Percentiles rank a stretch among this genome's conserved stretches.
Conservation (phyloP, 768 basidiomycete genomes). For the Boletus sensibilis region DNA sequence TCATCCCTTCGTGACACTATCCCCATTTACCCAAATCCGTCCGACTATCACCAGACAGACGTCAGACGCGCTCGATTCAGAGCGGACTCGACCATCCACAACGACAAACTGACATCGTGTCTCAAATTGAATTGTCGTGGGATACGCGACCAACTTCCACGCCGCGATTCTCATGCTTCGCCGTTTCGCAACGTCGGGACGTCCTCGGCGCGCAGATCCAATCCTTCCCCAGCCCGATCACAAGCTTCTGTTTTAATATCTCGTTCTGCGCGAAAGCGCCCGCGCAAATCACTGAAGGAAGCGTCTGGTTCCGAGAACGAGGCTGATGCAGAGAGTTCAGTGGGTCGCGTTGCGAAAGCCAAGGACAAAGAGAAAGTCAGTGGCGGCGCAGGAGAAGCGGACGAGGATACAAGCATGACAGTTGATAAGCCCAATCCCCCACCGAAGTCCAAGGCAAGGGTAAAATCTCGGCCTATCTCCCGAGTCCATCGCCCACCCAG, state of each 20-base stretch:
- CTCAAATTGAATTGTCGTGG: conserved; percentile 53
- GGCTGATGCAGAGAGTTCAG: conserved; percentile 9
- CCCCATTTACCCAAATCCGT: neutral
- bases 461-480: conserved; percentile 17
- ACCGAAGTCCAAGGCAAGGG: conserved; percentile 12
- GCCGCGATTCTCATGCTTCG: neutral
- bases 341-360: conserved; percentile 5
- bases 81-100: conserved; percentile 60
- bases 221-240: conserved; percentile 26
- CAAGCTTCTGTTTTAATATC: conserved; percentile 8
- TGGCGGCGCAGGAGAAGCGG: neutral
- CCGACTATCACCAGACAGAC: conserved; percentile 50
- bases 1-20: neutral
- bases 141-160: conserved; percentile 26
- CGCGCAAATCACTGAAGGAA: conserved; percentile 23
- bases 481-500: conserved; percentile 6
- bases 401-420: conserved; percentile 7
- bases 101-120: conserved; percentile 72
- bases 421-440: conserved; percentile 6
- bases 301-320: conserved; percentile 21
- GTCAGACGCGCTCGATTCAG: conserved; percentile 75
- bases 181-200: conserved; percentile 1
- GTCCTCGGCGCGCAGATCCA: conserved; percentile 23
- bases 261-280: conserved; percentile 25
- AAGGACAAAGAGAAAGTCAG: conserved; percentile 6